Percentiles rank a stretch among this genome's conserved stretches.
Conservation (phyloP, 805 yeast genomes). For the Saccharomyces paradoxus region DNA sequence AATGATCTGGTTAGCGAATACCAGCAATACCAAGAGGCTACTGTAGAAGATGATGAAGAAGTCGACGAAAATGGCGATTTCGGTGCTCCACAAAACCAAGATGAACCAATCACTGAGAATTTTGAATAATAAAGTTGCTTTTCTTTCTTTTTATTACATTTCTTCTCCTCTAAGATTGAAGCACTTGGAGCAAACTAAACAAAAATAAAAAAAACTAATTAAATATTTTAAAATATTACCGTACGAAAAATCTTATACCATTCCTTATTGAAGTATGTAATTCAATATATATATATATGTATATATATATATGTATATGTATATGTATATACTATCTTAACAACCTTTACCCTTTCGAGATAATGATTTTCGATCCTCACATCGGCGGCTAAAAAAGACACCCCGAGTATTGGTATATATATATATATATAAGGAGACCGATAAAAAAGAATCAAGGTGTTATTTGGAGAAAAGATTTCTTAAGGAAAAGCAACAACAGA, state of each 20-base stretch:
- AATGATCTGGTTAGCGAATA: slow-evolving; percentile 81
- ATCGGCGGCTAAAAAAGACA: background rate
- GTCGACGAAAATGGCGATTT: slow-evolving; percentile 61
- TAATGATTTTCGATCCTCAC: background rate
- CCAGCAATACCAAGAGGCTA: slow-evolving; percentile 85
- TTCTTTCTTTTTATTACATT: background rate
- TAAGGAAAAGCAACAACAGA: no score
- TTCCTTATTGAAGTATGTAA: background rate
- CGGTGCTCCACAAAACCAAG: slow-evolving; percentile 28
- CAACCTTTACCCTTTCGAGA: background rate
- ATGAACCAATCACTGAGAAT: slow-evolving; percentile 29
- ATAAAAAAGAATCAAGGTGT: no score
- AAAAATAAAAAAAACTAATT: background rate
- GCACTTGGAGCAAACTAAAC: background rate
- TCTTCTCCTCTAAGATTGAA: background rate
- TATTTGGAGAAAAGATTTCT: no score
- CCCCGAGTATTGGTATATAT: background rate
- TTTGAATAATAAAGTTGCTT: slow-evolving; percentile 15
- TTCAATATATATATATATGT: background rate
- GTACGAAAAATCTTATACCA: background rate
- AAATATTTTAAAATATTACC: background rate
- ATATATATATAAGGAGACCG: background rate
- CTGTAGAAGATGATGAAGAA: slow-evolving; percentile 68
- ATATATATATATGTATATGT: background rate
- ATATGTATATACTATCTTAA: background rate